A percentile compares a stretch with the other conserved stretches of the same genome.
Conservation (phyloP, 1,139 yeast species). For the Geotrichum klebahnii region DNA sequence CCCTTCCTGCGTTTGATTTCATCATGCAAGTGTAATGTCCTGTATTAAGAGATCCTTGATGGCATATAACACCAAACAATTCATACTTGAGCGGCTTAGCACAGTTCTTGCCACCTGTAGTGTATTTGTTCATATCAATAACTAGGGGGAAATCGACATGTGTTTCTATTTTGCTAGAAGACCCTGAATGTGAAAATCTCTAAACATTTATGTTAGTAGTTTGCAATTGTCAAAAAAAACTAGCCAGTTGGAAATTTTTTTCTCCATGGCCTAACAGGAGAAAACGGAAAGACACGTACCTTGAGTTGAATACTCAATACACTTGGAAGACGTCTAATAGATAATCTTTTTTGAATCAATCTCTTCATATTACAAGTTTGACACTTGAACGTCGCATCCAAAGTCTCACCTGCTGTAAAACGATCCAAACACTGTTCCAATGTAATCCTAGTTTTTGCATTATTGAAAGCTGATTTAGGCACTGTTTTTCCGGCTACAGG, state of each 20-base stretch:
- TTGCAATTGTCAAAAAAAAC: background rate
- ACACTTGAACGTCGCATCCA: constrained; percentile 73
- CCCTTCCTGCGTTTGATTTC: constrained; percentile 57
- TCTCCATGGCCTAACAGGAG: no score
- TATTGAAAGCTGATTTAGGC: background rate
- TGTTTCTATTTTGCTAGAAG: constrained; percentile 70
- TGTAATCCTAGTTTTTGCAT: constrained; percentile 18
- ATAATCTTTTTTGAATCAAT: constrained; percentile 66
- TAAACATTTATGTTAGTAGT: background rate
- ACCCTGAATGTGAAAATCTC: constrained; percentile 74
- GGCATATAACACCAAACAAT: constrained; percentile 80
- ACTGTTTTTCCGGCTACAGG: constrained; percentile 12
- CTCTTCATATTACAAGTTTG: constrained; percentile 57
- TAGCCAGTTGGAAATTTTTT: constrained; percentile 1
- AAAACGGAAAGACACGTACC: background rate
- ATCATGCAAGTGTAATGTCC: constrained; percentile 87
- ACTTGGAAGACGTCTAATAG: constrained; percentile 65
- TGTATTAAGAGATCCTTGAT: constrained; percentile 86
- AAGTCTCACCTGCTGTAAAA: constrained; percentile 70
- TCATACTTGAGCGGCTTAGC: constrained; percentile 53
- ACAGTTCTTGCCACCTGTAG: constrained; percentile 34
- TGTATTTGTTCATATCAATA: constrained; percentile 65
- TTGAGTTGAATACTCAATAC: constrained; percentile 81
- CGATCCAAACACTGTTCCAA: constrained; percentile 65
- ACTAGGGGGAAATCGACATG: constrained; percentile 68